Conservation (phyloP, 306 rosid species). For the Glycyrrhiza uralensis region DNA sequence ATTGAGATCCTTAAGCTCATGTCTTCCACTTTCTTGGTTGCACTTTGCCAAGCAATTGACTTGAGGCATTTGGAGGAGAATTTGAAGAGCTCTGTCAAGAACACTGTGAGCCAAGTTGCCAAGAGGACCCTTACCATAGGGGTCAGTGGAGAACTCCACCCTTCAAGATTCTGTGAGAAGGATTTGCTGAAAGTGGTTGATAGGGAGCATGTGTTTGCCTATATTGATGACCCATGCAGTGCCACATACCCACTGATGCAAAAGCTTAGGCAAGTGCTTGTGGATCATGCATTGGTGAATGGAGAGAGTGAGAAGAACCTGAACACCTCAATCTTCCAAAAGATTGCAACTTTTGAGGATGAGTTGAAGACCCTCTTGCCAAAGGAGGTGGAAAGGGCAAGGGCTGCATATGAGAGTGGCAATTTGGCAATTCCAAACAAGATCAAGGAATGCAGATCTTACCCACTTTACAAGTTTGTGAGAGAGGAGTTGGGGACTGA, state of each 20-base stretch:
- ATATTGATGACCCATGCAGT: constrained; percentile 71
- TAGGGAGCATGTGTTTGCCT: constrained; percentile 61
- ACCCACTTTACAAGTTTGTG: constrained; percentile 78
- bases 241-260: constrained; percentile 80
- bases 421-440: constrained; percentile 49
- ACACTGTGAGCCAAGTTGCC: constrained; percentile 59
- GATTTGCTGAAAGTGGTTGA: constrained; percentile 77
- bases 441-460: constrained; percentile 72
- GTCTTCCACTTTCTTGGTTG: constrained; percentile 70
- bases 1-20: constrained; percentile 53
- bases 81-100: constrained; percentile 58
- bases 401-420: constrained; percentile 58
- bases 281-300: constrained; percentile 65
- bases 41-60: constrained; percentile 85
- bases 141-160: constrained; percentile 66
- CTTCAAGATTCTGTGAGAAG: constrained; percentile 75
- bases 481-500: constrained; percentile 58
- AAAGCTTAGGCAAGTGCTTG: constrained; percentile 64
- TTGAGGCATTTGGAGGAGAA: constrained; percentile 93
- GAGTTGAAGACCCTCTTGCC: constrained; percentile 62
- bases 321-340: constrained; percentile 79
- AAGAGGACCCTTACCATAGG: constrained; percentile 63
- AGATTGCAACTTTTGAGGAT: constrained; percentile 67
- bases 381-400: constrained; percentile 69
- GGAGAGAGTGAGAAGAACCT: constrained; percentile 55